Evolutionary conservation across 176 grass and related monocot species (phyloP).

Genomic region (Aechmea fasciata): DNA sequence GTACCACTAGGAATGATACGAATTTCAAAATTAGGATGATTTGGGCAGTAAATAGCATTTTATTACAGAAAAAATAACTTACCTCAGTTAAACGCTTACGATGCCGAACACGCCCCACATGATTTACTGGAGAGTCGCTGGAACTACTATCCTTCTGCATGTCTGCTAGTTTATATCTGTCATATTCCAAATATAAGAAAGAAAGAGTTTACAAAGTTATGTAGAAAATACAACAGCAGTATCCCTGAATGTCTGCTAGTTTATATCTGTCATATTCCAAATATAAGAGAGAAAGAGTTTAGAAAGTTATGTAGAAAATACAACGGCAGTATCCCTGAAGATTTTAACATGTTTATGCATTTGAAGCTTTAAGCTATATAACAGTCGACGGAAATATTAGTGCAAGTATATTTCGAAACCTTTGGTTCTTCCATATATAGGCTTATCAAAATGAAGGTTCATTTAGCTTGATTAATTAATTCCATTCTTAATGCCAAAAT

Average conservation of each 20-base stretch:
- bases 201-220: background rate
- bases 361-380: background rate
- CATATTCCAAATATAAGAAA: background rate
- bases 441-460: too few relatives aligned
- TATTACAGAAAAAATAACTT: background rate
- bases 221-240: background rate
- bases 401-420: background rate
- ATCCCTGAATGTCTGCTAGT: slow-evolving; percentile 25
- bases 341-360: background rate
- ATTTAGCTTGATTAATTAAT: too few relatives aligned
- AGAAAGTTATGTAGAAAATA: background rate
- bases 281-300: too few relatives aligned
- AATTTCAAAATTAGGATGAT: background rate
- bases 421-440: too few relatives aligned
- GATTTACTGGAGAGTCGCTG: slow-evolving; percentile 26
- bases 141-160: slow-evolving; percentile 42
- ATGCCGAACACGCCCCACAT: slow-evolving; percentile 35
- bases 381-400: background rate
- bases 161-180: slow-evolving; percentile 14
- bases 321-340: background rate
- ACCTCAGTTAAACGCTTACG: slow-evolving; percentile 39
- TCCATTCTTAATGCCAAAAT: too few relatives aligned
- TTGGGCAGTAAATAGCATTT: background rate
- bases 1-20: background rate
- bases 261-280: slow-evolving; percentile 12